Conservation (phyloP, 805 yeast species). For the Grigorovia yakushimaensis region DNA sequence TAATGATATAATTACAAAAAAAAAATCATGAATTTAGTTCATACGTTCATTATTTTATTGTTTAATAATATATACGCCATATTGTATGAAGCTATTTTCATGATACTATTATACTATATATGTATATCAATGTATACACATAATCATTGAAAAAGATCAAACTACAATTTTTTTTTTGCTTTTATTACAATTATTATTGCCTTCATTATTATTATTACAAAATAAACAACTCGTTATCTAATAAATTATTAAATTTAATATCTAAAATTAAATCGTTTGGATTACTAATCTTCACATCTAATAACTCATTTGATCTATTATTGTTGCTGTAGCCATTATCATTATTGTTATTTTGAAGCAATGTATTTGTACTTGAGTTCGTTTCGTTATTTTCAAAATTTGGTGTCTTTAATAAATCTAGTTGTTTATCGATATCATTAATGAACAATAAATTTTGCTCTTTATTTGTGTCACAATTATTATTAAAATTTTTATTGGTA, state of each 20-base stretch:
- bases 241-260: not conserved
- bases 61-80: too few species aligned
- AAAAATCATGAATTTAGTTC: too few species aligned
- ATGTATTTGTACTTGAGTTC: too few species aligned
- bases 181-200: not conserved
- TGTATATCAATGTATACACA: too few species aligned
- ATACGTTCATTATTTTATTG: too few species aligned
- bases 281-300: not conserved
- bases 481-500: too few species aligned
- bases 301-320: not conserved
- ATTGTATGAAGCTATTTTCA: too few species aligned
- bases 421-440: conserved; percentile 9
- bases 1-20: too few species aligned
- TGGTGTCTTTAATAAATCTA: conserved; percentile 8
- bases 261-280: not conserved
- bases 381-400: conserved; percentile 3
- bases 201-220: not conserved
- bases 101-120: too few species aligned
- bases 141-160: too few species aligned
- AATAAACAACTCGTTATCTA: not conserved
- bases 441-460: not conserved
- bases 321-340: not conserved
- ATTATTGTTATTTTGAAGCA: too few species aligned
- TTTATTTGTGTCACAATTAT: not conserved
- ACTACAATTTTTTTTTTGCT: too few species aligned